Percentiles rank a stretch among this genome's conserved stretches.
Evolutionary conservation across 148 eudicot species (phyloP).

Genomic region (Vaccinium myrtillus): DNA sequence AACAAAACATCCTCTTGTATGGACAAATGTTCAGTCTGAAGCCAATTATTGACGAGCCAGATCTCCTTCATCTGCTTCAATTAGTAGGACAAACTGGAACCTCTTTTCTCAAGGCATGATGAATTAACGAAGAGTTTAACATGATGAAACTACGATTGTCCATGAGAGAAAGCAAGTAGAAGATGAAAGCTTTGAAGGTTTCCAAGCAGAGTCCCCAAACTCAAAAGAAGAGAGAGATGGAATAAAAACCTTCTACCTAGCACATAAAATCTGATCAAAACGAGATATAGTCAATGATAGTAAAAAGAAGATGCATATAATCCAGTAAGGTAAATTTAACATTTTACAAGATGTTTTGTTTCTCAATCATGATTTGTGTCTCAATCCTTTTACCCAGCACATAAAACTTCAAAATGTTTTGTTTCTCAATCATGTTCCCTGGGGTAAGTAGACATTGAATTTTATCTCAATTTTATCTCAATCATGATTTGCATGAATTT

Average conservation of each 20-base stretch:
- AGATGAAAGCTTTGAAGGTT: neutral
- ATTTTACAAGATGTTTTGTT: too few relatives aligned
- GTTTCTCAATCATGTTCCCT: neutral
- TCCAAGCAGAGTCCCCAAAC: neutral
- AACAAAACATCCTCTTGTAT: neutral
- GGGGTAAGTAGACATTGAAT: neutral
- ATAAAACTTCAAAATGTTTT: neutral
- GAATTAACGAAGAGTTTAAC: neutral
- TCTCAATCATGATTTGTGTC: too few relatives aligned
- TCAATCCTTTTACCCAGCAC: too few relatives aligned
- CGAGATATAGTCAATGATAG: too few relatives aligned
- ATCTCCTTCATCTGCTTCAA: neutral
- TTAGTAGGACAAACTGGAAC: neutral
- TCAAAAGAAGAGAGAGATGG: too few relatives aligned
- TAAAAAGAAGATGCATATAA: too few relatives aligned
- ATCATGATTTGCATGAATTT: neutral
- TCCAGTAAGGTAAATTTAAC: too few relatives aligned
- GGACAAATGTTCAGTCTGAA: neutral
- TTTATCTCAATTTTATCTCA: slow-evolving; percentile 2
- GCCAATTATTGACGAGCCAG: neutral
- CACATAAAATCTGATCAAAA: neutral
- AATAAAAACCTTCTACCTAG: neutral
- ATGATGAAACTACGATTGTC: neutral
- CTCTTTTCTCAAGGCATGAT: neutral
- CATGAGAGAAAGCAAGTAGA: neutral